phyloP scores from a whole-genome alignment of 1,284 basidiomycete genomes.

The Ceratobasidium sp. region DNA sequence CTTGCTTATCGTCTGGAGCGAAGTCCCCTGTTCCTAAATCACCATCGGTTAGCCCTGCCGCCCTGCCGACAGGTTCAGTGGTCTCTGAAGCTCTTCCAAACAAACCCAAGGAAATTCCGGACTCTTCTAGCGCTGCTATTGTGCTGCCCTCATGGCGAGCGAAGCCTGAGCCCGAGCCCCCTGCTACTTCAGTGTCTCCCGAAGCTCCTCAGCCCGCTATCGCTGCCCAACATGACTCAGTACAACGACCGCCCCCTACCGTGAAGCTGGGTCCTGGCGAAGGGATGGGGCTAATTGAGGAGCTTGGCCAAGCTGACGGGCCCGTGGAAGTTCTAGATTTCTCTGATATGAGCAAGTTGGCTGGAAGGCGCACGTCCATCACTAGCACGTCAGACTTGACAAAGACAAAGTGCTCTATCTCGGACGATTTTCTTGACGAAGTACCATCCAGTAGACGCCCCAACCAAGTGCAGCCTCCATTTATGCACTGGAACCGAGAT shows the following conservation, averaged over 20 bases:
- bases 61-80: neutral
- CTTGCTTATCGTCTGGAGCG: slow-evolving; percentile 9
- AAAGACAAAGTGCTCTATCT: slow-evolving; percentile 54
- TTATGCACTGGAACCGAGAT: slow-evolving; percentile 24
- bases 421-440: slow-evolving; percentile 64
- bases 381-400: slow-evolving; percentile 51
- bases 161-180: slow-evolving; percentile 27
- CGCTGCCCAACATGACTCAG: neutral
- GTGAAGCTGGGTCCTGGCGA: neutral
- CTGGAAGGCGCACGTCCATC: slow-evolving; percentile 54
- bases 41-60: slow-evolving; percentile 1
- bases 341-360: slow-evolving; percentile 71
- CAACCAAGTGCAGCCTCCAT: neutral
- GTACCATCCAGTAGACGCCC: slow-evolving; percentile 23
- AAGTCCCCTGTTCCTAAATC: slow-evolving; percentile 31
- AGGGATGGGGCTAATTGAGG: slow-evolving; percentile 22
- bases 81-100: neutral
- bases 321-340: slow-evolving; percentile 79
- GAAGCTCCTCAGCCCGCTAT: neutral
- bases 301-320: slow-evolving; percentile 54
- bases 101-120: slow-evolving; percentile 4
- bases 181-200: neutral
- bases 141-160: slow-evolving; percentile 9
- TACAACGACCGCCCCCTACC: neutral
- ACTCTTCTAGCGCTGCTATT: neutral